Evolutionary conservation across 2,329 filamentous ascomycete species (phyloP), one percentile per base, ranked within the genome.

Genomic region (Peltaster fructicola): DNA sequence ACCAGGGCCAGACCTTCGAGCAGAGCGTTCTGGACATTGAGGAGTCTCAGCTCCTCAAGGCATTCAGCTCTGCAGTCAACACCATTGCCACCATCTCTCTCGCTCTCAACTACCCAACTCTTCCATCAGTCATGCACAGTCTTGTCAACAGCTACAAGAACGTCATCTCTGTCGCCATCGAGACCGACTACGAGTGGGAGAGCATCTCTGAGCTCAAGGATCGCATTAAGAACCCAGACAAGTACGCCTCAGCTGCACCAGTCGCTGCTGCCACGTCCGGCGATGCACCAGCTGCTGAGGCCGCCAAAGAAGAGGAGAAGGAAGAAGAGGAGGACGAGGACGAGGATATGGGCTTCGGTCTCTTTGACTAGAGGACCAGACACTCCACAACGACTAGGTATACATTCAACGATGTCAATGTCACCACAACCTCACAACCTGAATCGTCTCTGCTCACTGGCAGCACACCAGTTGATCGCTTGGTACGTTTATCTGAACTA

Each of bases 141-240:
- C 47, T 98, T 41, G 68, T 95, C 70, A 98, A 95, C 73, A 58
- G 65, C 50, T 98, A 98, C 80, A 98, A 98, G 82, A 93, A 92
- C 54, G 63, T 78, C 42, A 65, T 95, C 44, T 68, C 88, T 42
- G 73, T 93, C 48, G 90, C 88, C 48, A 57, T 98, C 49, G 69
- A 73, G 61, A 93, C 80, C 46, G 84, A 91, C 43, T 76, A 75
- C 68, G 75, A 72, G 61, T 98, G 88, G 85, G 73, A 84, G 48
- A 81, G 80, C 60, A 92, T 98, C 51, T 73, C 90, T 51, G 69
- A 92, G 63, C 77, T 98, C 65, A 98, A 98, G 78, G 88, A 98
- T 65, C 82, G 88, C 57, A 93, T 98, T 50, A 81, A 81, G 63
- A 95, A 98, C 73, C 90, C 90, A 44, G 88, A 98, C 28, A 81